Evolutionary conservation across 2,329 filamentous ascomycete species (phyloP).

Genomic region (Penicillium sp.): DNA sequence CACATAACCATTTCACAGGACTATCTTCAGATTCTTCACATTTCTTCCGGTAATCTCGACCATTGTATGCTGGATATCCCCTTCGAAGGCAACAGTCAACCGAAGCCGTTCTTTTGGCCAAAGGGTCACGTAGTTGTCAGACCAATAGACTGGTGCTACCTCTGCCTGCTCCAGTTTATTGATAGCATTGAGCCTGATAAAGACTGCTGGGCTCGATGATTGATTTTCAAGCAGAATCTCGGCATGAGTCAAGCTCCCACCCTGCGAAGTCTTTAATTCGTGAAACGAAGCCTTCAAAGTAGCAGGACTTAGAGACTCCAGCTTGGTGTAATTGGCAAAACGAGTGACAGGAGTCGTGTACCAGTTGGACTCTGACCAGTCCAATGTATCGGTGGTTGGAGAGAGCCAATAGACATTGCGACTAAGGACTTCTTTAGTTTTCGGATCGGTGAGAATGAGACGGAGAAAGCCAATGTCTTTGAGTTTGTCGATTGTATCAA

Average conservation of each 20-base stretch:
- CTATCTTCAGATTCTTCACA: constrained; percentile 10
- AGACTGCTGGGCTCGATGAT: constrained; percentile 56
- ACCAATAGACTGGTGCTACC: constrained; percentile 56
- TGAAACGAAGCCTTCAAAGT: constrained; percentile 35
- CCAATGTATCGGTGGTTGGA: constrained; percentile 48
- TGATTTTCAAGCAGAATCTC: constrained; percentile 53
- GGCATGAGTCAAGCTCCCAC: constrained; percentile 13
- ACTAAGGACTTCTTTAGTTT: constrained; percentile 42
- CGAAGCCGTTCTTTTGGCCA: constrained; percentile 56
- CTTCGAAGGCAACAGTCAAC: constrained; percentile 34
- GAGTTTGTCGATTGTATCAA: constrained; percentile 35
- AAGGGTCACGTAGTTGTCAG: constrained; percentile 63
- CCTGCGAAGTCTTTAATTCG: not conserved
- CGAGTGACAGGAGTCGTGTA: constrained; percentile 57
- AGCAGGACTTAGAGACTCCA: constrained; percentile 44
- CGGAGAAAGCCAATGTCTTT: constrained; percentile 53
- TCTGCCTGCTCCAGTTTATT: constrained; percentile 44
- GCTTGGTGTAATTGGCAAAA: constrained; percentile 51
- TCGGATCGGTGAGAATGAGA: constrained; percentile 45
- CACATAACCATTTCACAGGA: not conserved
- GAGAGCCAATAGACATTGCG: constrained; percentile 63
- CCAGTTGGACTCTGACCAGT: constrained; percentile 60
- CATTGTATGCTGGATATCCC: constrained; percentile 6
- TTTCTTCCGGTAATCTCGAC: constrained; percentile 28
- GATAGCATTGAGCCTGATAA: constrained; percentile 54